Conservation (phyloP, 208 protist species). For the Trypanosomatidae sp. region DNA sequence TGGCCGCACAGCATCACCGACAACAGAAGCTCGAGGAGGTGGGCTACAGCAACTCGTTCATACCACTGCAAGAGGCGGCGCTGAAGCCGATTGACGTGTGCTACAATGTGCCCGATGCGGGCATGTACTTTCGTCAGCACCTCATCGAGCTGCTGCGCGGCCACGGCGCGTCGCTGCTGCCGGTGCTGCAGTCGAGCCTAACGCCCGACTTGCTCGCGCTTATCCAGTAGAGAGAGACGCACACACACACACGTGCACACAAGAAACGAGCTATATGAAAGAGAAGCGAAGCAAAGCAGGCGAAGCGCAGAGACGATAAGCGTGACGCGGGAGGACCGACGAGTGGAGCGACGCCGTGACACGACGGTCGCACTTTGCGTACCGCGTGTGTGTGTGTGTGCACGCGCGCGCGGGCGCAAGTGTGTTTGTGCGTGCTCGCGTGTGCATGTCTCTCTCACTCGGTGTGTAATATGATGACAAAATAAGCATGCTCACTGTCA, state of each 20-base stretch:
- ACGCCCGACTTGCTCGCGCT: slow-evolving; percentile 27
- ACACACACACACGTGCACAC: no score
- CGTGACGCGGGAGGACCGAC: no score
- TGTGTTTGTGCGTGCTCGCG: no score
- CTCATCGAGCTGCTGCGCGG: slow-evolving; percentile 36
- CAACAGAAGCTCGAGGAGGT: slow-evolving; percentile 1
- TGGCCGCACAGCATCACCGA: slow-evolving; percentile 8
- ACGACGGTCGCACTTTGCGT: no score
- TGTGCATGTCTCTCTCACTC: no score
- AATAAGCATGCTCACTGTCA: no score
- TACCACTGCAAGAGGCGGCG: slow-evolving; percentile 57
- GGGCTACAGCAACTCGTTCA: slow-evolving; percentile 55
- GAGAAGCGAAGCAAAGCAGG: slow-evolving; percentile 1
- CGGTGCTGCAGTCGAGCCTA: slow-evolving; percentile 20
- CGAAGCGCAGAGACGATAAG: not conserved
- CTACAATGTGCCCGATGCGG: slow-evolving; percentile 33
- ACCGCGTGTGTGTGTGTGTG: no score
- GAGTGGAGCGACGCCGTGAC: no score
- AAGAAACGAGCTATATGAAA: not conserved
- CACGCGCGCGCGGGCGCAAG: no score
- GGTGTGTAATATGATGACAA: no score
- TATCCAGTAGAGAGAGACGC: slow-evolving; percentile 20
- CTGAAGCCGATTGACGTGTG: slow-evolving; percentile 55
- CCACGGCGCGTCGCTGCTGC: slow-evolving; percentile 12
- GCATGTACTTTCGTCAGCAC: slow-evolving; percentile 43